Evolutionary conservation across 306 rosid genomes (phyloP).

Genomic region (Cucurbita pepo): DNA sequence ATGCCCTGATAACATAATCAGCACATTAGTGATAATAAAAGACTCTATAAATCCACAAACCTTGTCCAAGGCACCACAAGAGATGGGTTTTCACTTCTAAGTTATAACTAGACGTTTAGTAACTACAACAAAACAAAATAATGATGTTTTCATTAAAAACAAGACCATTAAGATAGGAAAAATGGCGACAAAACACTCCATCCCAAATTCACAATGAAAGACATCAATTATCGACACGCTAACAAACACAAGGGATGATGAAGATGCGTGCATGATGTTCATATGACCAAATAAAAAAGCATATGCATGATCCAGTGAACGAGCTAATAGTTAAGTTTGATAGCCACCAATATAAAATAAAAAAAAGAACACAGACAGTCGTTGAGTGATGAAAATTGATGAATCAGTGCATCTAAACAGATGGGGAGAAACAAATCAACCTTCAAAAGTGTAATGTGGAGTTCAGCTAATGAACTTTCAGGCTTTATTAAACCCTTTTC

Average conservation of each 20-base stretch:
- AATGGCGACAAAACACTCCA: neutral
- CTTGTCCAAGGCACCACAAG: neutral
- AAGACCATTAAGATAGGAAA: neutral
- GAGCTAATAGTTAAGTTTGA: neutral
- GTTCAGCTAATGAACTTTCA: constrained; percentile 37
- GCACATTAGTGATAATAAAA: neutral
- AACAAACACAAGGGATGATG: neutral
- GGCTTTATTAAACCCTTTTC: constrained; percentile 61
- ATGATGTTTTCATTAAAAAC: neutral
- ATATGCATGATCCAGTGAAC: neutral
- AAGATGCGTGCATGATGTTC: neutral
- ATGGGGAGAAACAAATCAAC: constrained; percentile 15
- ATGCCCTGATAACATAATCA: constrained; percentile 39
- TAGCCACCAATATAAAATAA: neutral
- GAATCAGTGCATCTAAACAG: neutral
- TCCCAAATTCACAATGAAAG: neutral
- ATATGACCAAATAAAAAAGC: too few relatives aligned
- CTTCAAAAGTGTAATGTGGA: constrained; percentile 66
- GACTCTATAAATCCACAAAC: neutral
- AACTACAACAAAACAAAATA: neutral
- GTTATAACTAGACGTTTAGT: neutral
- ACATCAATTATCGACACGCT: neutral
- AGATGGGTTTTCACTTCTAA: neutral
- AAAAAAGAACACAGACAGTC: neutral
- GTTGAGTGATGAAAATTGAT: neutral